phyloP scores from a whole-genome alignment of 805 yeast species.

The Komagataella phaffii region DNA sequence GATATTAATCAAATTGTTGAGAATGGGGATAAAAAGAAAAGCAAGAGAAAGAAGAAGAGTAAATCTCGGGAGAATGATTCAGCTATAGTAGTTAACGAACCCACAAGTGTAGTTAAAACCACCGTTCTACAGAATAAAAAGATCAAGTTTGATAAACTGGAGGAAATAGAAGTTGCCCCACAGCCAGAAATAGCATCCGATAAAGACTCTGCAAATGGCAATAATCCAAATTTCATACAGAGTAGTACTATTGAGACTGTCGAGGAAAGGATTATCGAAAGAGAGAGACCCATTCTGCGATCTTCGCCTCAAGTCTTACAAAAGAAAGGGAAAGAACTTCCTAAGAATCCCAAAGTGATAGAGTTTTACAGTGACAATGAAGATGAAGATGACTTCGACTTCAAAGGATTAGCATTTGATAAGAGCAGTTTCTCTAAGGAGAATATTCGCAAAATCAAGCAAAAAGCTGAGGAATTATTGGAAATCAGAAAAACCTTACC shows the following conservation, averaged over 20 bases:
- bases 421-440: slow-evolving; percentile 1
- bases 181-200: background rate
- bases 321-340: background rate
- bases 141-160: background rate
- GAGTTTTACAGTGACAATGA: slow-evolving; percentile 23
- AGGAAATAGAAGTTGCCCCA: background rate
- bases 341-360: slow-evolving; percentile 14
- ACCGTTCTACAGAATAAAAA: background rate
- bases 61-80: background rate
- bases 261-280: background rate
- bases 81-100: background rate
- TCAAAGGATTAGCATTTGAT: slow-evolving; percentile 1
- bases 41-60: background rate
- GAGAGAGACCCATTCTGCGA: background rate
- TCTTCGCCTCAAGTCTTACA: background rate
- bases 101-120: background rate
- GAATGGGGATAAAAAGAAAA: background rate
- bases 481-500: slow-evolving; percentile 52
- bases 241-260: background rate
- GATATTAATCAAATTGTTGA: background rate
- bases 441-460: slow-evolving; percentile 13
- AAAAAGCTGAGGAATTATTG: slow-evolving; percentile 30
- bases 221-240: background rate
- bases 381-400: slow-evolving; percentile 7
- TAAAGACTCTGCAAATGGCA: background rate